These are phyloP conservation scores for Suillus plorans DNA, from an alignment of 768 basidiomycete species.

Conservation along the genomic window DNA sequence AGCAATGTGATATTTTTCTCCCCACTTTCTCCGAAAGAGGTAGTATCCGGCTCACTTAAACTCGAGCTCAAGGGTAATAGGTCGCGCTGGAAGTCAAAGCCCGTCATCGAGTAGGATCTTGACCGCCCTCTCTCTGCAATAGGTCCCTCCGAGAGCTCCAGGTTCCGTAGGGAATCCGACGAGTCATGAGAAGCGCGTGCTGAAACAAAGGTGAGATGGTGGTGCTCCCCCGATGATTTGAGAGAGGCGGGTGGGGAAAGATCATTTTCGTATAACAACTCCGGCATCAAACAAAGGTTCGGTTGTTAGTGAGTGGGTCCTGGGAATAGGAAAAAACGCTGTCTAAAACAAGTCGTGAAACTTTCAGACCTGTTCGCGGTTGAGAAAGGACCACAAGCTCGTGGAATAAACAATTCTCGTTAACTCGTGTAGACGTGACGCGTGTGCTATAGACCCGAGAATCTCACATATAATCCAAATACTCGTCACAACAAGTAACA, in stretches of 20 bases:
- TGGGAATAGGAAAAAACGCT: not conserved
- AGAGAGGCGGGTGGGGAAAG: conserved; percentile 15
- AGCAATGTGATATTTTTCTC: conserved; percentile 78
- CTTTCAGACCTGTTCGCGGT: not conserved
- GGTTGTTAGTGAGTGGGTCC: not conserved
- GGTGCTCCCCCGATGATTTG: conserved; percentile 14
- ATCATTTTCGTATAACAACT: conserved; percentile 4
- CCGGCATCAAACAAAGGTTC: conserved; percentile 1
- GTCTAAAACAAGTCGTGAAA: not conserved
- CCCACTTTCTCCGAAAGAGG: conserved; percentile 40
- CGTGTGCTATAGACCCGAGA: not conserved
- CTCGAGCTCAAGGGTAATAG: conserved; percentile 77
- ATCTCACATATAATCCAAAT: not conserved
- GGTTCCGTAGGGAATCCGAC: conserved; percentile 70
- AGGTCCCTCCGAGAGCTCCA: conserved; percentile 75
- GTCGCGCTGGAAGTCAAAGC: conserved; percentile 78
- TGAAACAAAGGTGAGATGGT: conserved; percentile 6
- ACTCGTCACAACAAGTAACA: not conserved
- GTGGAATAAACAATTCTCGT: not conserved
- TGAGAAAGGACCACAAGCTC: not conserved
- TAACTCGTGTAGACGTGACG: not conserved
- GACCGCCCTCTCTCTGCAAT: conserved; percentile 32
- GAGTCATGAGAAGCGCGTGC: conserved; percentile 45
- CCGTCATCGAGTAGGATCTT: conserved; percentile 68
- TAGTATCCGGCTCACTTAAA: conserved; percentile 64